Evolutionary conservation across 768 basidiomycete species (phyloP).

Genomic region (Rhizopogon sp.): DNA sequence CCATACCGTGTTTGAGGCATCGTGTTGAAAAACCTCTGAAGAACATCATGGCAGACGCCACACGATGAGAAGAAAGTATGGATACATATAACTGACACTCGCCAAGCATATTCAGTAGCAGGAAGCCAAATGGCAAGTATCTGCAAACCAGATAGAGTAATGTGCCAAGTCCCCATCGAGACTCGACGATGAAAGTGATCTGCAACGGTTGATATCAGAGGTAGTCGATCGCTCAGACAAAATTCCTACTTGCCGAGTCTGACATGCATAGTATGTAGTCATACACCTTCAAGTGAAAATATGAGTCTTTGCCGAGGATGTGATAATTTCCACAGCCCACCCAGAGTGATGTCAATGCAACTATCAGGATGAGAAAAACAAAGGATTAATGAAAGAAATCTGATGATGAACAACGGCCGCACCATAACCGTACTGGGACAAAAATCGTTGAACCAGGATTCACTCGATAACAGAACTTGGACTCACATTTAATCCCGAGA

Average conservation of each 20-base stretch:
- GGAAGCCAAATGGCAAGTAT: neutral
- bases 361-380: neutral
- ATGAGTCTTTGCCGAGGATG: neutral
- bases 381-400: neutral
- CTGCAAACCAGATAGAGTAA: neutral
- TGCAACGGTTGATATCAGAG: neutral
- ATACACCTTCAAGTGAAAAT: neutral
- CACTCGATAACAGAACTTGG: neutral
- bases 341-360: neutral
- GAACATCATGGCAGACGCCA: neutral
- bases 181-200: neutral
- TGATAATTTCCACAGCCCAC: neutral
- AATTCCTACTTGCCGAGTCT: neutral
- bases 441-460: neutral
- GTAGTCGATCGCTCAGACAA: neutral
- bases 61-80: neutral
- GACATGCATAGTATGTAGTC: neutral
- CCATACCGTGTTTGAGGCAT: neutral
- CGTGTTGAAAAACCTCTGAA: neutral
- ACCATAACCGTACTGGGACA: neutral
- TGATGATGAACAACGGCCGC: neutral
- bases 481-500: neutral
- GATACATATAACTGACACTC: neutral
- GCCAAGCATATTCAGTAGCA: neutral
- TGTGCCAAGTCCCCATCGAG: neutral